Percentiles rank a stretch among this genome's conserved stretches.
Conservation (phyloP, 768 basidiomycete species). For the Coprinopsis marcescibilis region DNA sequence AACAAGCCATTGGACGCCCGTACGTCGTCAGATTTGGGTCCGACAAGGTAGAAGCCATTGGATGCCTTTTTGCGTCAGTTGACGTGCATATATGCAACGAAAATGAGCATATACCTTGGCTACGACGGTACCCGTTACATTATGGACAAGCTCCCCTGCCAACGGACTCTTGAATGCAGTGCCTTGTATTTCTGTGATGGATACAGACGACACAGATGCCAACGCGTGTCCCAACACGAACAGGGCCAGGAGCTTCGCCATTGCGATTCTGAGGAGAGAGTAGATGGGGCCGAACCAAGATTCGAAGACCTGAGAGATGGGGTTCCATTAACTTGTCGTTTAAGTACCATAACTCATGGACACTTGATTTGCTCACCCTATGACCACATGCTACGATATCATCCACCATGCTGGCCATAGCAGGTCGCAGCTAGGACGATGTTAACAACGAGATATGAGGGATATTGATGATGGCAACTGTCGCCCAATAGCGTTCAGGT, state of each 20-base stretch:
- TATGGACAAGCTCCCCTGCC: conserved; percentile 36
- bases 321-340: conserved; percentile 1
- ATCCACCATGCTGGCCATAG: conserved; percentile 1
- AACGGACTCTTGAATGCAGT: conserved; percentile 39
- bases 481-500: not conserved
- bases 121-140: conserved; percentile 46
- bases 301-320: not conserved
- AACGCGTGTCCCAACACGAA: conserved; percentile 24
- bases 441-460: not conserved
- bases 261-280: conserved; percentile 14
- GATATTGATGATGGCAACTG: not conserved
- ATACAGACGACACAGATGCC: conserved; percentile 25
- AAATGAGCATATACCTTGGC: conserved; percentile 54
- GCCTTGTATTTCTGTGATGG: conserved; percentile 53
- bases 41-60: conserved; percentile 44
- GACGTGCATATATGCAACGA: too few species aligned
- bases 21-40: conserved; percentile 35
- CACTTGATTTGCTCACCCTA: conserved; percentile 2
- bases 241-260: conserved; percentile 27
- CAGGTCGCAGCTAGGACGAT: not conserved
- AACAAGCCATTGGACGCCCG: conserved; percentile 47
- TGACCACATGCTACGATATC: conserved; percentile 18
- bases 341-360: conserved; percentile 17
- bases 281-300: not conserved
- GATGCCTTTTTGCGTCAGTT: too few species aligned